Percentiles rank a stretch among this genome's conserved stretches.
Evolutionary conservation across 108 stramenopile genomes (phyloP).

Genomic region (Cyclotella baltica): DNA sequence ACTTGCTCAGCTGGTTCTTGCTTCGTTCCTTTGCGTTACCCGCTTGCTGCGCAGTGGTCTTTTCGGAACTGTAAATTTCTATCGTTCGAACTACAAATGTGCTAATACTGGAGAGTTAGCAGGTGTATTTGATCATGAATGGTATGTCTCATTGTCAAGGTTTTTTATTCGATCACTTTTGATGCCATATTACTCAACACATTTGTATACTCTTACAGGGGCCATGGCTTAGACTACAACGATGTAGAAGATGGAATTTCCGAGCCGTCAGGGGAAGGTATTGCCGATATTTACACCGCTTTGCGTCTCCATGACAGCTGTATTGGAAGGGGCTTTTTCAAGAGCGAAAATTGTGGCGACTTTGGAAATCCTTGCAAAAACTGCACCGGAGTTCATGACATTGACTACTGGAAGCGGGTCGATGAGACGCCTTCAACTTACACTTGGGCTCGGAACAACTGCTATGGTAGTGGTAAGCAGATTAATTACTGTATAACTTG

Average conservation of each 20-base stretch:
- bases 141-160: too few relatives aligned
- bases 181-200: too few relatives aligned
- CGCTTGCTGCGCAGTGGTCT: too few relatives aligned
- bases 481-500: too few relatives aligned
- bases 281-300: constrained; percentile 45
- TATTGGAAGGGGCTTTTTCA: constrained; percentile 30
- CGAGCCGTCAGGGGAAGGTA: constrained; percentile 36
- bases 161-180: too few relatives aligned
- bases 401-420: constrained; percentile 7
- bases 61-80: too few relatives aligned
- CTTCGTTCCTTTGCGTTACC: too few relatives aligned
- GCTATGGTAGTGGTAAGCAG: neutral
- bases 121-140: constrained; percentile 31
- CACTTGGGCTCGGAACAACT: neutral
- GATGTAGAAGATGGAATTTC: constrained; percentile 24
- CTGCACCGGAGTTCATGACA: constrained; percentile 18
- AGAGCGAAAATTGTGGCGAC: neutral
- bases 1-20: neutral
- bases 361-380: neutral
- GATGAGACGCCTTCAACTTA: neutral
- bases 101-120: constrained; percentile 29
- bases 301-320: constrained; percentile 29
- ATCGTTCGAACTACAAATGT: constrained; percentile 20
- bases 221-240: constrained; percentile 27
- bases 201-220: too few relatives aligned